A percentile compares a stretch with the other conserved stretches of the same genome.
Conservation (phyloP, 495 filamentous ascomycete genomes). For the Lophiostoma macrostomum region DNA sequence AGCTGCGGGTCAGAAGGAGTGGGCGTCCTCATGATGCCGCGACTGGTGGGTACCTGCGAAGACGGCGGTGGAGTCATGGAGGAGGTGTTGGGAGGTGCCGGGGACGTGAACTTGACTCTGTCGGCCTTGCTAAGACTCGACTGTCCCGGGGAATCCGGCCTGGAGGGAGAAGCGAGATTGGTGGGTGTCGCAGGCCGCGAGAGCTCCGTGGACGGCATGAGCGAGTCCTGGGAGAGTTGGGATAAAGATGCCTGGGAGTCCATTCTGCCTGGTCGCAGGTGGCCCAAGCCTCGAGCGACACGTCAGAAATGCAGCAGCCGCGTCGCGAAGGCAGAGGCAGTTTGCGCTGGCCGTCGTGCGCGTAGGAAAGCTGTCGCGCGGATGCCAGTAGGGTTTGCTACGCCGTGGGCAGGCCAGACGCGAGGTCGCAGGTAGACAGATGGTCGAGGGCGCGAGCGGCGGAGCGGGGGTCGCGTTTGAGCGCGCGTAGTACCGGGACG, state of each 20-base stretch:
- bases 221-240: constrained; percentile 24
- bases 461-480: constrained; percentile 22
- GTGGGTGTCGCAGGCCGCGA: constrained; percentile 20
- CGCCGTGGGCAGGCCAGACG: constrained; percentile 6
- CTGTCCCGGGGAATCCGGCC: constrained; percentile 15
- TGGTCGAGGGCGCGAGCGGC: constrained; percentile 15
- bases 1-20: constrained; percentile 34
- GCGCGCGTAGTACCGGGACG: constrained; percentile 16
- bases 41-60: constrained; percentile 23
- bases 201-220: constrained; percentile 30
- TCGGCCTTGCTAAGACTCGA: constrained; percentile 21
- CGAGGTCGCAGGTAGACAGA: constrained; percentile 11
- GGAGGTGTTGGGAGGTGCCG: constrained; percentile 29
- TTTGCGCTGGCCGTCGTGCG: constrained; percentile 4
- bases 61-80: constrained; percentile 38
- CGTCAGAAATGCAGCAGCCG: constrained; percentile 27
- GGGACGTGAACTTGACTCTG: constrained; percentile 31
- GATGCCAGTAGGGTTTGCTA: constrained; percentile 4
- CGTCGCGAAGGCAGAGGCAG: background rate
- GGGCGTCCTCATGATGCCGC: constrained; percentile 25
- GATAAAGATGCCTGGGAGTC: constrained; percentile 29
- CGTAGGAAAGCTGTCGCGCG: background rate
- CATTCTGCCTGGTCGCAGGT: constrained; percentile 27
- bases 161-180: constrained; percentile 10
- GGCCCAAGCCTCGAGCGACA: constrained; percentile 29